Base-by-base conservation (phyloP, 2,329 filamentous ascomycete genomes). In the Penicillium sp. region DNA sequence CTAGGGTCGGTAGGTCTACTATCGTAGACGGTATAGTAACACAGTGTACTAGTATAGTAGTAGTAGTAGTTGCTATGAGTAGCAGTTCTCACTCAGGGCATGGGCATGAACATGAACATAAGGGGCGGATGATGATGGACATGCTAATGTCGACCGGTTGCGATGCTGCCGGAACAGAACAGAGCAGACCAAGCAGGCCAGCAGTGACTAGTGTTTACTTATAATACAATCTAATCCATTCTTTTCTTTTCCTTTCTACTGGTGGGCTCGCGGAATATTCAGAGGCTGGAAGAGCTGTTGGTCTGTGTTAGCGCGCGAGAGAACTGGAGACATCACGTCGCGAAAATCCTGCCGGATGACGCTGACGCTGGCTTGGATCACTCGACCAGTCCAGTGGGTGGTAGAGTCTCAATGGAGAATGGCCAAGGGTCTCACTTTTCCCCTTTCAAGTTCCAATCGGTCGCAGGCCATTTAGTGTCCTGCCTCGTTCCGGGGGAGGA, bases 271-370 rank as follows among this genome's bases (percentile, higher is more conserved):
- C 23, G 42, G 56, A 63, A 62, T 63, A 62, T 63, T 62, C 18
- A 64, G 65, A 66, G 65, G 65, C 65, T 68, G 65, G 65, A 62
- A 40, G 55, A 61, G 55, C 59, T 55, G 46, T 54, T 66, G 58
- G 57, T 59, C 58, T 64, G 61, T 64, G 60, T 64, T 67, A 68
- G 64, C 62, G 65, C 54, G 52, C 59, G 56, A 61, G 45, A 59
- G 51, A 53, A 63, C 52, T 62, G 61, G 59, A 62, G 56, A 55
- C 55, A 58, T 65, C 55, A 8, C 60, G 64, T 66, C 64, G 61
- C 59, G 52, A 60, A 53, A 58, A 59, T 59, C 54, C 49, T 59
- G 42, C 20, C 42, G 41, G 30, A 43, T 40, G 17, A 50, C 27
- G 48, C 41, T 51, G 50, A 51, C 49, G 44, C 46, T 48, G 41